Evolutionary conservation across 83 land plant genomes (phyloP).

Genomic region (Diphasiastrum complanatum): DNA sequence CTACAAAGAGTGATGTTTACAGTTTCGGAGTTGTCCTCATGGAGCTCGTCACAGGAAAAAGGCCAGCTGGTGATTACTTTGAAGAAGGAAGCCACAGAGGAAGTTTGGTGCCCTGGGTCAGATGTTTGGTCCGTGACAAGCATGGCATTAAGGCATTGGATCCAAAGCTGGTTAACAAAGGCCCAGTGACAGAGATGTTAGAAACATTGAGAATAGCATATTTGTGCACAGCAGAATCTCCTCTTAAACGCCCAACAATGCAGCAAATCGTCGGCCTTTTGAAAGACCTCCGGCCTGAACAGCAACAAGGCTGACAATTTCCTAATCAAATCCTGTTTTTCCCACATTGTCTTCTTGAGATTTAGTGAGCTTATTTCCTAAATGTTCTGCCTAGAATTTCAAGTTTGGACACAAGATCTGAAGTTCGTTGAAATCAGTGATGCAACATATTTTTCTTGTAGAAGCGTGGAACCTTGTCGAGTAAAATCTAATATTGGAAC

Average conservation of each 20-base stretch:
- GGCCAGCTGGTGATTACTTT: constrained; percentile 18
- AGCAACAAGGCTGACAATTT: no score
- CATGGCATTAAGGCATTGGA: constrained; percentile 32
- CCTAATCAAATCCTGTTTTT: no score
- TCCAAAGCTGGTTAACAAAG: constrained; percentile 22
- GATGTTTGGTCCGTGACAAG: constrained; percentile 33
- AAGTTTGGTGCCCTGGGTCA: constrained; percentile 25
- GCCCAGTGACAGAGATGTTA: constrained; percentile 22
- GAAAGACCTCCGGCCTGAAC: constrained; percentile 47
- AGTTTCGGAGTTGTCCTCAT: no score
- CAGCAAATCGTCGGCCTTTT: constrained; percentile 56
- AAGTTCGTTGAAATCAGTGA: no score
- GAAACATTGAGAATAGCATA: constrained; percentile 45
- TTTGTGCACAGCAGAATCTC: constrained; percentile 52
- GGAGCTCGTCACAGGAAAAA: constrained; percentile 49
- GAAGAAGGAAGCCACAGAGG: constrained; percentile 1
- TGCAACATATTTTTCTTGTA: no score
- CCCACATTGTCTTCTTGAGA: no score
- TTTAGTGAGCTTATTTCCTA: no score
- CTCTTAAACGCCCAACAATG: constrained; percentile 58
- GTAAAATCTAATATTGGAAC: no score
- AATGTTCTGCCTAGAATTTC: no score
- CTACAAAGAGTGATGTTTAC: no score
- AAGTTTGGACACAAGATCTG: no score
- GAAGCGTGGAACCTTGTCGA: no score